These are phyloP conservation scores for Penicillium lividum DNA, from an alignment of 495 filamentous ascomycete species.

Conservation along the genomic window DNA sequence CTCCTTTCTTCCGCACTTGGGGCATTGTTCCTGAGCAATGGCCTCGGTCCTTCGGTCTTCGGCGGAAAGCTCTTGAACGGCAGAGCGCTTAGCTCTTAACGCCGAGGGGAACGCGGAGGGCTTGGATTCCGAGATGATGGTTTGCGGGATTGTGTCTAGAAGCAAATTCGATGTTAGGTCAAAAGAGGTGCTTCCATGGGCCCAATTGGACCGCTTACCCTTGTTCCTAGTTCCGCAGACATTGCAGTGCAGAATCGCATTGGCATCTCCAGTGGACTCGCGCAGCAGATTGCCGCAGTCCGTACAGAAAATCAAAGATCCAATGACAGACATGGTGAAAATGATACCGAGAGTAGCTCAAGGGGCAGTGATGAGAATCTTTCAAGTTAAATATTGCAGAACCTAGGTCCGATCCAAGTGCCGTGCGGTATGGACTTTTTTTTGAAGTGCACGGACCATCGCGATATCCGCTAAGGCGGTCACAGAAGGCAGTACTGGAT, in stretches of 20 bases:
- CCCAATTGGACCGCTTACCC: slow-evolving; percentile 51
- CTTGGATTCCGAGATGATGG: slow-evolving; percentile 79
- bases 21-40: slow-evolving; percentile 68
- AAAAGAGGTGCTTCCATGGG: background rate
- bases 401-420: background rate
- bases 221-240: slow-evolving; percentile 82
- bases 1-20: slow-evolving; percentile 76
- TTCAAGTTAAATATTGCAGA: background rate
- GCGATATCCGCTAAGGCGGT: slow-evolving; percentile 35
- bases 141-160: slow-evolving; percentile 77
- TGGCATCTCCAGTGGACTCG: slow-evolving; percentile 68
- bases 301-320: slow-evolving; percentile 89
- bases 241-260: slow-evolving; percentile 75
- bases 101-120: slow-evolving; percentile 84
- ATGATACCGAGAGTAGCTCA: background rate
- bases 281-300: slow-evolving; percentile 92
- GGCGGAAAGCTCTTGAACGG: slow-evolving; percentile 77
- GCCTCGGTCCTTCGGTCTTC: slow-evolving; percentile 79
- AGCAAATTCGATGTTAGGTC: background rate
- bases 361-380: background rate
- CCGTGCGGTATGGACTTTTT: slow-evolving; percentile 20
- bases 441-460: slow-evolving; percentile 37
- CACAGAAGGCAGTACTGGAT: slow-evolving; percentile 34
- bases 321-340: slow-evolving; percentile 73
- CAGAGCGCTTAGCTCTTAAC: slow-evolving; percentile 79